Evolutionary conservation across 495 filamentous ascomycete genomes (phyloP), one percentile per base, ranked within the genome.

Genomic region (Peziza echinospora): DNA sequence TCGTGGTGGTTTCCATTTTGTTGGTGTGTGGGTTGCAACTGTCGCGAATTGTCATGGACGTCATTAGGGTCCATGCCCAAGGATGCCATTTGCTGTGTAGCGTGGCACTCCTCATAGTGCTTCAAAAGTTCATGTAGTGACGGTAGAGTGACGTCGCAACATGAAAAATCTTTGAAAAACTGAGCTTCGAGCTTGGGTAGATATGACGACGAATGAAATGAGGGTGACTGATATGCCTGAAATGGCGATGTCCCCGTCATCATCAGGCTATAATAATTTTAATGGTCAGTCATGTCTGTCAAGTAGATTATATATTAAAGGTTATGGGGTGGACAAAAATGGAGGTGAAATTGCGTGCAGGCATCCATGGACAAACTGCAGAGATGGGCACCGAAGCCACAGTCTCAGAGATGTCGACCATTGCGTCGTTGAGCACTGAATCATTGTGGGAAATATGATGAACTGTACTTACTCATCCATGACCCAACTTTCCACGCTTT

Each of bases 201-300:
- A 63, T 97, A 97, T 24, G 89, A 96, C 0, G 87, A 93, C 6
- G 89, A 97, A 57, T 97, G 91, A 54, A 79, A 94, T 6, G 87
- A 94, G 2, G 91, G 84, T 17, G 87, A 92, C 61, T 89, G 80
- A 58, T 91, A 84, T 25, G 64, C 67, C 19, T 37, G 30, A 60
- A 85, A 92, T 13, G 89, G 89, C 16, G 89, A 97, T 13, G 89
- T 93, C 48, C 89, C 87, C 44, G 81, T 78, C 85, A 94, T 94
- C 56, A 89, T 78, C 59, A 94, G 89, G 61, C 87, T 97, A 56
- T 16, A 40, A 28, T 49, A 19, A n/a, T n/a, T n/a, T n/a, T n/a
- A n/a, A n/a, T n/a, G n/a, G n/a, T n/a, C n/a, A n/a, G 51, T 65
- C 47, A 63, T 56, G 51, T 56, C 49, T 47, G 49, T 41, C 28